Percentiles rank a stretch among this genome's conserved stretches.
Conservation (phyloP, 2,329 filamentous ascomycete species). For the Dichotomopilus funicola region DNA sequence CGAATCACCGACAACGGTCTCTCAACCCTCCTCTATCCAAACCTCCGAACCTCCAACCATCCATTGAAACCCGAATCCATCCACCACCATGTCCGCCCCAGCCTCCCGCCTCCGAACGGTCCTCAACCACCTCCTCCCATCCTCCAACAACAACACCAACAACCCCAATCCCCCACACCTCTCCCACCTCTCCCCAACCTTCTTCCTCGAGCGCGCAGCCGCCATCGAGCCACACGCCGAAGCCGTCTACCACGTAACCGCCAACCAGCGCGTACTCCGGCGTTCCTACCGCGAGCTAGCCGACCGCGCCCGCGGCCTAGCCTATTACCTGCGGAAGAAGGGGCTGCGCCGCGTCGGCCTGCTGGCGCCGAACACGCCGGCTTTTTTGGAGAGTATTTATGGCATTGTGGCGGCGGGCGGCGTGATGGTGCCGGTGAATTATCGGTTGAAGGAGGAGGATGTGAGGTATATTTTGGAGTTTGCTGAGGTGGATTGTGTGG, state of each 20-base stretch:
- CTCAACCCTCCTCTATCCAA: background rate
- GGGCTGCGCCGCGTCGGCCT: constrained; percentile 73
- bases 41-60: background rate
- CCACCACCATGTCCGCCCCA: constrained; percentile 19
- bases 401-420: constrained; percentile 77
- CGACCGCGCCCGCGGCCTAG: constrained; percentile 78
- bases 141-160: constrained; percentile 33
- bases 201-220: constrained; percentile 75
- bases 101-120: constrained; percentile 23
- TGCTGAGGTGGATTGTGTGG: constrained; percentile 77
- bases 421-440: constrained; percentile 63
- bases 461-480: constrained; percentile 87
- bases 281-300: constrained; percentile 76
- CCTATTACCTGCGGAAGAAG: constrained; percentile 77
- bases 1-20: too few species aligned
- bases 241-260: constrained; percentile 79
- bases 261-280: constrained; percentile 66
- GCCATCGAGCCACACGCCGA: constrained; percentile 79
- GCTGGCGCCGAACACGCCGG: constrained; percentile 85
- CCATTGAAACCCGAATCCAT: background rate
- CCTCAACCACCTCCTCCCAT: constrained; percentile 28
- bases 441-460: constrained; percentile 70
- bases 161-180: constrained; percentile 52
- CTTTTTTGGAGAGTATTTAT: constrained; percentile 86
- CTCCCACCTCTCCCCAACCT: constrained; percentile 78